Conservation (phyloP, 306 rosid genomes). For the Casuarina cunninghamiana region DNA sequence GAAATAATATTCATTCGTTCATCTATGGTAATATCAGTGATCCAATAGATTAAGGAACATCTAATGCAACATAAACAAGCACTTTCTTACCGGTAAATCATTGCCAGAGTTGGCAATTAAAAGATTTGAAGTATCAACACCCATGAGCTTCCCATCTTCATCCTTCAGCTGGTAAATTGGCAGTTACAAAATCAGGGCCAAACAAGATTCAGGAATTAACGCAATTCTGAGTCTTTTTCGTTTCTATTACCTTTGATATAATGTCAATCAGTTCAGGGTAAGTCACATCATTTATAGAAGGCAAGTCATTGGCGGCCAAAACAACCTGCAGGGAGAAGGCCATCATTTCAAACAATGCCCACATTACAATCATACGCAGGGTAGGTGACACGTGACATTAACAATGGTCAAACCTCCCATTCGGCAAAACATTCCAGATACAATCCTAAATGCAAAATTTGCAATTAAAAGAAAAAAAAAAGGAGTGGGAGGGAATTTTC, state of each 20-base stretch:
- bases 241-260: slow-evolving; percentile 59
- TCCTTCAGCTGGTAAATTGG: slow-evolving; percentile 74
- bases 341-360: slow-evolving; percentile 22
- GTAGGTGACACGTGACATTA: background rate
- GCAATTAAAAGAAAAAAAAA: background rate
- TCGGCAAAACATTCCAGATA: background rate
- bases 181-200: slow-evolving; percentile 28
- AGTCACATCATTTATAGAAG: slow-evolving; percentile 90
- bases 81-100: slow-evolving; percentile 89
- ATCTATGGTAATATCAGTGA: background rate
- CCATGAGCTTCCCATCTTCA: slow-evolving; percentile 56
- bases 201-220: slow-evolving; percentile 24
- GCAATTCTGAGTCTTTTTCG: background rate
- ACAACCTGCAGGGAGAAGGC: slow-evolving; percentile 64
- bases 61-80: background rate
- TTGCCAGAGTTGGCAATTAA: slow-evolving; percentile 85
- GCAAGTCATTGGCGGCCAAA: slow-evolving; percentile 95
- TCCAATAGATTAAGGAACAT: background rate
- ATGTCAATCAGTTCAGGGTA: slow-evolving; percentile 78
- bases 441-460: background rate
- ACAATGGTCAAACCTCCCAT: background rate
- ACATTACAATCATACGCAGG: slow-evolving; percentile 14
- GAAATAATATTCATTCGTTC: background rate
- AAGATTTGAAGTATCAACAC: slow-evolving; percentile 76
- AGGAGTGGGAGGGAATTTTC: background rate